Evolutionary conservation across 2,329 filamentous ascomycete species (phyloP).

Genomic region (Fusarium austroafricanum): DNA sequence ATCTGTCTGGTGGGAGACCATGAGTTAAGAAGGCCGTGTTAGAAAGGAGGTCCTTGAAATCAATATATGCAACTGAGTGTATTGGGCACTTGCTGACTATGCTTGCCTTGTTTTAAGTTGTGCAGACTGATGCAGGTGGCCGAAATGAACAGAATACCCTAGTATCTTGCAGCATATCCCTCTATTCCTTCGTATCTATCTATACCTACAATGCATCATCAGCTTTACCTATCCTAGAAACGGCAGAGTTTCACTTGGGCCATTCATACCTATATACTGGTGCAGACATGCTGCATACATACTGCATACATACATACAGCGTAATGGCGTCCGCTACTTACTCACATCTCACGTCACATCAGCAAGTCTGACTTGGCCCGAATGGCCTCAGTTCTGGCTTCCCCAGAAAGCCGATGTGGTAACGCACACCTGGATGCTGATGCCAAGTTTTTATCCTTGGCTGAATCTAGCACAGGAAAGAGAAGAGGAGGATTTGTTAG

Average conservation of each 20-base stretch:
- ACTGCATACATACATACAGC: background rate
- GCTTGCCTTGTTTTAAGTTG: constrained; percentile 15
- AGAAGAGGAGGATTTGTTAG: constrained; percentile 22
- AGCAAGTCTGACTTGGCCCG: constrained; percentile 16
- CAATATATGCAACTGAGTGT: constrained; percentile 30
- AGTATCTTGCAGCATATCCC: constrained; percentile 17
- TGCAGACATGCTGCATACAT: background rate
- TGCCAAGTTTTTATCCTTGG: constrained; percentile 14
- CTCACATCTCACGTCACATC: constrained; percentile 26
- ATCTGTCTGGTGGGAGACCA: constrained; percentile 30
- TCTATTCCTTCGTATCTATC: background rate
- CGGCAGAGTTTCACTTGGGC: constrained; percentile 11
- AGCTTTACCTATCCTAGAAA: background rate
- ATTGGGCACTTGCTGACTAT: constrained; percentile 24
- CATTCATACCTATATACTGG: background rate
- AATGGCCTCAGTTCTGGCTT: constrained; percentile 22
- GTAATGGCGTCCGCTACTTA: constrained; percentile 9
- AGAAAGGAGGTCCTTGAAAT: constrained; percentile 27
- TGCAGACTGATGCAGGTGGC: constrained; percentile 26
- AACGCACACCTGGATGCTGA: constrained; percentile 19
- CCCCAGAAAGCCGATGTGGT: constrained; percentile 1
- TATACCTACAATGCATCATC: constrained; percentile 1
- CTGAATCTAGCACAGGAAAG: constrained; percentile 2
- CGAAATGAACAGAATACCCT: constrained; percentile 26
- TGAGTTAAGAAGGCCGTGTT: constrained; percentile 41